A percentile compares a stretch with the other conserved stretches of the same genome.
These are phyloP conservation scores for Cladobotryum mycophilum DNA, from an alignment of 2,329 filamentous ascomycete genomes.

Conservation along the genomic window DNA sequence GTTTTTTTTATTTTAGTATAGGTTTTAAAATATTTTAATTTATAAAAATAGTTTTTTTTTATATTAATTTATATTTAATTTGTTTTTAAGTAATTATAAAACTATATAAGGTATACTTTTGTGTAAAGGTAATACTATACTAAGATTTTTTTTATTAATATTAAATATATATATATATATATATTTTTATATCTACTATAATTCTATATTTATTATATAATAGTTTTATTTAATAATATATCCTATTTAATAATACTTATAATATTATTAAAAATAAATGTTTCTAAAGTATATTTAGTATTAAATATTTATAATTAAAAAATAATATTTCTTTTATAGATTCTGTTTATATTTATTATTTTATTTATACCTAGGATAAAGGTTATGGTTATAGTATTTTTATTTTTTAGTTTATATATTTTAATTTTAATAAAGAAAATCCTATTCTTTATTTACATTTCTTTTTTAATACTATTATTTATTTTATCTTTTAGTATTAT, in stretches of 20 bases:
- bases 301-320: neutral
- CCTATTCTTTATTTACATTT: neutral
- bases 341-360: neutral
- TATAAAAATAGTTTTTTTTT: neutral
- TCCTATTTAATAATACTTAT: neutral
- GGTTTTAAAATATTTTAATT: neutral
- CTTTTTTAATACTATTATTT: neutral
- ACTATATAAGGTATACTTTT: neutral
- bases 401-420: slow-evolving; percentile 6
- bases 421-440: neutral
- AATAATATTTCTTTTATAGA: neutral
- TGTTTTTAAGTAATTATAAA: neutral
- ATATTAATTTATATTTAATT: neutral
- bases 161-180: neutral
- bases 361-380: neutral
- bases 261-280: neutral
- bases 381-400: slow-evolving; percentile 1
- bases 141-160: no score
- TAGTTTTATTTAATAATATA: neutral
- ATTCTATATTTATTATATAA: neutral
- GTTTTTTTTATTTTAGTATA: neutral
- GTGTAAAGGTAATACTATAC: neutral
- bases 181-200: neutral
- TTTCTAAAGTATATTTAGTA: neutral
- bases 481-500: no score